These are phyloP conservation scores for Lenwebbia sp. DNA, from an alignment of 345 rosid species.

Conservation along the genomic window DNA sequence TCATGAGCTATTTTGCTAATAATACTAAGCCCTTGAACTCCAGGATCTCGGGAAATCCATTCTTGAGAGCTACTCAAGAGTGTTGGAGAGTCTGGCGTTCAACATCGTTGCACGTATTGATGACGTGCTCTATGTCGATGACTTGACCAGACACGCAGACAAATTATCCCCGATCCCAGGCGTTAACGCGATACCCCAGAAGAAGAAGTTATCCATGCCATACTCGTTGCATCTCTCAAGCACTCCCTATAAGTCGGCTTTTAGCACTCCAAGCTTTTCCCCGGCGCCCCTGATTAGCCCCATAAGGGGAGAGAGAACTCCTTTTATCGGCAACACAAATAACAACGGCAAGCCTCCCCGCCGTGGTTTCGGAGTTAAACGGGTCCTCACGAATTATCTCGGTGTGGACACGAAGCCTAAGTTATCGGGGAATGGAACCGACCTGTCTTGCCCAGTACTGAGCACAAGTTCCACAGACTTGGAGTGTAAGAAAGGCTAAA, in stretches of 20 bases:
- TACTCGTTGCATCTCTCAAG: constrained; percentile 41
- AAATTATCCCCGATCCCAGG: constrained; percentile 44
- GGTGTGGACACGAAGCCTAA: constrained; percentile 60
- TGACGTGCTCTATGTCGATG: constrained; percentile 84
- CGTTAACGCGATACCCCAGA: constrained; percentile 41
- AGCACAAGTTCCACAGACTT: neutral
- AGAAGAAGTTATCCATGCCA: constrained; percentile 46
- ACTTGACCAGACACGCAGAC: constrained; percentile 69
- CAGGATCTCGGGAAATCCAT: constrained; percentile 97
- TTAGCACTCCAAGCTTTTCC: constrained; percentile 61
- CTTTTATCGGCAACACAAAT: constrained; percentile 34
- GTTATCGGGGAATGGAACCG: constrained; percentile 34
- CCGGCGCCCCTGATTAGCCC: constrained; percentile 63
- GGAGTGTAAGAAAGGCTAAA: constrained; percentile 7
- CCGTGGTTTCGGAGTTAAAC: constrained; percentile 84
- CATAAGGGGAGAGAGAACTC: constrained; percentile 52
- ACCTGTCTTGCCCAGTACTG: constrained; percentile 15
- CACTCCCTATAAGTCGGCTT: constrained; percentile 63
- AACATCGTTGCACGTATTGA: constrained; percentile 82
- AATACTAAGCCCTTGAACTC: neutral
- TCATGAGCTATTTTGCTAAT: neutral
- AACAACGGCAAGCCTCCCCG: constrained; percentile 36
- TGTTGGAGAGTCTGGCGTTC: constrained; percentile 80
- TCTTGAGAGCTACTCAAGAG: constrained; percentile 92
- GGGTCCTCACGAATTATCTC: constrained; percentile 66